A percentile compares a stretch with the other conserved stretches of the same genome.
These are phyloP conservation scores for Gossypium davidsonii DNA, from an alignment of 441 rosid genomes.

Conservation along the genomic window DNA sequence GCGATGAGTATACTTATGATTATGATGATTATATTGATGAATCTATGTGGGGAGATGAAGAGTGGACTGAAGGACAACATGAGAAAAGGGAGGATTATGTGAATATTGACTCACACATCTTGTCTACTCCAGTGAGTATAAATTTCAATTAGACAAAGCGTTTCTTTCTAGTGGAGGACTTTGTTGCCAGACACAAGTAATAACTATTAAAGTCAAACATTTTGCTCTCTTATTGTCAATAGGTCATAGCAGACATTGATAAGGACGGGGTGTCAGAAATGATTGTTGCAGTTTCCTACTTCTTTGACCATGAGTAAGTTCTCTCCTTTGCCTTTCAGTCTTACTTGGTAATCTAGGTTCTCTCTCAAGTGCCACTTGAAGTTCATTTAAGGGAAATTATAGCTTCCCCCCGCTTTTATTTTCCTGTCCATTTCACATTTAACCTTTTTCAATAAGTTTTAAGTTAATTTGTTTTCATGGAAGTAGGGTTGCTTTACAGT, in stretches of 20 bases:
- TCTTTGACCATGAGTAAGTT: slow-evolving; percentile 95
- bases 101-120: slow-evolving; percentile 82
- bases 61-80: slow-evolving; percentile 80
- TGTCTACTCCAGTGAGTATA: slow-evolving; percentile 88
- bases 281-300: slow-evolving; percentile 90
- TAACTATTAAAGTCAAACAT: slow-evolving; percentile 1
- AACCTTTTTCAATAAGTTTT: not conserved
- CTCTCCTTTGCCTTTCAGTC: not conserved
- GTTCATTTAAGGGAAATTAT: not conserved
- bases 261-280: slow-evolving; percentile 93
- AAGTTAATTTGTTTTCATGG: not conserved
- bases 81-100: slow-evolving; percentile 88
- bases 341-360: not conserved
- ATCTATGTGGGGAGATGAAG: slow-evolving; percentile 93
- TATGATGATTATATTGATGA: slow-evolving; percentile 93
- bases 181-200: slow-evolving; percentile 14
- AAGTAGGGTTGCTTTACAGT: not conserved
- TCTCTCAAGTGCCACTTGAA: not conserved
- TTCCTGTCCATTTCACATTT: not conserved
- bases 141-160: slow-evolving; percentile 19
- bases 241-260: slow-evolving; percentile 98
- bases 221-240: slow-evolving; percentile 25
- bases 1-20: slow-evolving; percentile 84
- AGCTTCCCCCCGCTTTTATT: not conserved
- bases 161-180: slow-evolving; percentile 13